phyloP scores from a whole-genome alignment of 108 stramenopile species.

The Cyclotella baltica region DNA sequence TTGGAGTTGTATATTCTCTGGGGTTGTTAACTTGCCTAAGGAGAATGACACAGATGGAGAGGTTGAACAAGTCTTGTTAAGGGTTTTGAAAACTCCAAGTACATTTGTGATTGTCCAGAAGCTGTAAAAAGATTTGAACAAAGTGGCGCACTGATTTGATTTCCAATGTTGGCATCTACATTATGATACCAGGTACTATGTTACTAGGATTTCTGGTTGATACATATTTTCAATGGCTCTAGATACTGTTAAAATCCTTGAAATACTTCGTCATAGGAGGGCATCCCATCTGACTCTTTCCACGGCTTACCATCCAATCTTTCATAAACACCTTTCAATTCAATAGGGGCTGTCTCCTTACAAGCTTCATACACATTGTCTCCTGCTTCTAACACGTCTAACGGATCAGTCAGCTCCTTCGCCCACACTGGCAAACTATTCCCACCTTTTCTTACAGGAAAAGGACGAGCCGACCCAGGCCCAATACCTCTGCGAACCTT shows the following conservation, averaged over 20 bases:
- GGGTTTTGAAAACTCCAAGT: slow-evolving; percentile 51
- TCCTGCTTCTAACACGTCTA: neutral
- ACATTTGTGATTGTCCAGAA: slow-evolving; percentile 42
- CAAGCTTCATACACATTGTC: slow-evolving; percentile 6
- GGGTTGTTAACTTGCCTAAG: slow-evolving; percentile 19
- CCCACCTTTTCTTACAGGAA: slow-evolving; percentile 43
- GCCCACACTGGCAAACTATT: slow-evolving; percentile 15
- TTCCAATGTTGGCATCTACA: no score
- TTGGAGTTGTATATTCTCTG: slow-evolving; percentile 43
- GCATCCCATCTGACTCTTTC: slow-evolving; percentile 66
- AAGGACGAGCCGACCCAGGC: slow-evolving; percentile 73
- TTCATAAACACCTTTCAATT: slow-evolving; percentile 67
- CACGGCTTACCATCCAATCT: slow-evolving; percentile 66
- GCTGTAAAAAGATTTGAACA: neutral
- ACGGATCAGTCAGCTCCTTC: slow-evolving; percentile 22
- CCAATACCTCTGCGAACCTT: slow-evolving; percentile 53
- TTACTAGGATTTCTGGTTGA: neutral
- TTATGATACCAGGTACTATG: no score
- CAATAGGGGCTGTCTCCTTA: slow-evolving; percentile 47
- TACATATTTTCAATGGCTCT: neutral
- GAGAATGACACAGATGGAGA: neutral
- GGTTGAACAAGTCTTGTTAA: slow-evolving; percentile 26
- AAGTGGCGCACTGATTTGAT: no score
- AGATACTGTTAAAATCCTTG: slow-evolving; percentile 72
- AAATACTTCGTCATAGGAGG: slow-evolving; percentile 82